Conservation (phyloP, 352 stramenopile genomes). For the Globisporangium radiosum region DNA sequence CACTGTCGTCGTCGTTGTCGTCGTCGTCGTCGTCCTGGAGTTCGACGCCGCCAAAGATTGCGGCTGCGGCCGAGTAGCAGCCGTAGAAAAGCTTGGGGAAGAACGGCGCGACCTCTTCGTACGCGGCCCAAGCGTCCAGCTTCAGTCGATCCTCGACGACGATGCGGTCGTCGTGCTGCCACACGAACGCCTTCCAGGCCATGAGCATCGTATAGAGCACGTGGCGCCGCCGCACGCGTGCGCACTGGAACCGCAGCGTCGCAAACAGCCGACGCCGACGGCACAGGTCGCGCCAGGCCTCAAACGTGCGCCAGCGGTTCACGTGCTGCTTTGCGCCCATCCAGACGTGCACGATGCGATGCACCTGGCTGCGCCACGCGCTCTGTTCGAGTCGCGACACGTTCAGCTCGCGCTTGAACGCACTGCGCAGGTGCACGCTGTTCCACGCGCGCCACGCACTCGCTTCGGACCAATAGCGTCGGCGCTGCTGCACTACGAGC, state of each 20-base stretch:
- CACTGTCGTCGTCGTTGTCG: neutral
- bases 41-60: slow-evolving; percentile 48
- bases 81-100: slow-evolving; percentile 64
- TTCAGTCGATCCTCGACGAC: slow-evolving; percentile 45
- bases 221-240: slow-evolving; percentile 23
- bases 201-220: slow-evolving; percentile 45
- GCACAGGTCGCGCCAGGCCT: slow-evolving; percentile 39
- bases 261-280: slow-evolving; percentile 44
- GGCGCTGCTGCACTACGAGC: slow-evolving; percentile 12
- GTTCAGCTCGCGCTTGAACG: slow-evolving; percentile 52
- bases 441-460: slow-evolving; percentile 41
- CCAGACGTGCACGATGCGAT: slow-evolving; percentile 49
- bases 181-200: slow-evolving; percentile 58
- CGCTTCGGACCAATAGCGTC: slow-evolving; percentile 14
- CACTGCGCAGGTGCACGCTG: slow-evolving; percentile 42
- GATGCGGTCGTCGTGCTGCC: slow-evolving; percentile 44
- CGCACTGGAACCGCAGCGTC: slow-evolving; percentile 39
- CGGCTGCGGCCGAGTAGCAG: slow-evolving; percentile 40
- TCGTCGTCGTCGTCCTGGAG: slow-evolving; percentile 1
- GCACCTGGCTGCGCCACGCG: slow-evolving; percentile 37
- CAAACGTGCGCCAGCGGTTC: slow-evolving; percentile 31
- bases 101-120: slow-evolving; percentile 43
- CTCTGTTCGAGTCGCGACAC: slow-evolving; percentile 36
- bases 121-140: slow-evolving; percentile 52
- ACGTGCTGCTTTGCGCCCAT: slow-evolving; percentile 21